Conservation (phyloP, 768 basidiomycete genomes). For the Boletus sp. region DNA sequence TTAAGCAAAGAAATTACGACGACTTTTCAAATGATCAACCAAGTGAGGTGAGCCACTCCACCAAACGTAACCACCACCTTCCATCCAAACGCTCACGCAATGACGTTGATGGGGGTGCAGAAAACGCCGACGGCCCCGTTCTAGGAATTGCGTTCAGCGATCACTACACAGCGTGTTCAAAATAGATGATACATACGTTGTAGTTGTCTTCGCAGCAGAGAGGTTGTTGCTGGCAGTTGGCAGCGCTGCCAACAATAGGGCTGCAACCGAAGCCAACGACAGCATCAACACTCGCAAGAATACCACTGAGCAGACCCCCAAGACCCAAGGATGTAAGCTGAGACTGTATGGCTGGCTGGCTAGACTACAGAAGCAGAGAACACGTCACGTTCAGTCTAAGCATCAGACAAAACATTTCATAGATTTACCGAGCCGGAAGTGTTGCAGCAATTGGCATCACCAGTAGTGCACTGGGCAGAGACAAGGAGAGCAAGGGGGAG, state of each 20-base stretch:
- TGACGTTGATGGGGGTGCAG: neutral
- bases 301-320: neutral
- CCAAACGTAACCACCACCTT: neutral
- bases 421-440: neutral
- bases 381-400: neutral
- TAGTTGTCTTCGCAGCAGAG: neutral
- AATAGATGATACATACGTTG: neutral
- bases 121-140: neutral
- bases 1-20: too few species aligned
- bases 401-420: too few species aligned
- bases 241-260: neutral
- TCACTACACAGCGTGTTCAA: too few species aligned
- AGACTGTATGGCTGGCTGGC: neutral
- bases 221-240: neutral
- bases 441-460: constrained; percentile 12
- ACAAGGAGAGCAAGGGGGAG: constrained; percentile 17
- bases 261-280: neutral
- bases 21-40: neutral
- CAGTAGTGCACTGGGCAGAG: constrained; percentile 15
- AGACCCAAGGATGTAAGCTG: neutral
- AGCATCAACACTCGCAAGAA: neutral
- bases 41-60: neutral
- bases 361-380: neutral
- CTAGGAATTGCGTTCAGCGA: neutral
- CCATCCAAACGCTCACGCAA: neutral